A percentile compares a stretch with the other conserved stretches of the same genome.
Conservation (phyloP, 2,329 filamentous ascomycete genomes). For the Lachnellula hyalina region DNA sequence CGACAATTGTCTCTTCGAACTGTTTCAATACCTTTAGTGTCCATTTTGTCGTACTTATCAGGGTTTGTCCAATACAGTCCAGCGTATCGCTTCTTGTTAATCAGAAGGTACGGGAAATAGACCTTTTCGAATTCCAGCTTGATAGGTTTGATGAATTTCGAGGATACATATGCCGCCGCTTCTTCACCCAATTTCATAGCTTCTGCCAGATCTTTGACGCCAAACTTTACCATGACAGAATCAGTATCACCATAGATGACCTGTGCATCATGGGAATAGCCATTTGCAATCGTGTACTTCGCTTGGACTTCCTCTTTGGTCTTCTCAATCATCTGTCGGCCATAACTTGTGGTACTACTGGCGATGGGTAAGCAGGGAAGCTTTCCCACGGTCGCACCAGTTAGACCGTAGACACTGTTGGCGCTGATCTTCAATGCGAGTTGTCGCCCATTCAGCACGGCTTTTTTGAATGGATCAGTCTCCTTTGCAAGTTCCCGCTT, state of each 20-base stretch:
- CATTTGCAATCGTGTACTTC: constrained; percentile 86
- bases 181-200: constrained; percentile 96
- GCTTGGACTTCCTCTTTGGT: constrained; percentile 94
- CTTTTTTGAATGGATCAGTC: constrained; percentile 95
- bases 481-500: constrained; percentile 85
- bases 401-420: constrained; percentile 96
- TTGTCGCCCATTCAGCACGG: constrained; percentile 94
- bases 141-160: constrained; percentile 93
- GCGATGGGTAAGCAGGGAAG: constrained; percentile 92
- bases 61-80: constrained; percentile 96
- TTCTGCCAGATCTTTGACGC: constrained; percentile 76
- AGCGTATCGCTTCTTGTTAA: constrained; percentile 99
- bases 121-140: constrained; percentile 99
- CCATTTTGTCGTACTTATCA: constrained; percentile 98
- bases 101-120: constrained; percentile 94
- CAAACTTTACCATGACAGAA: constrained; percentile 99
- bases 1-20: constrained; percentile 95
- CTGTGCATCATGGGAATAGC: constrained; percentile 88
- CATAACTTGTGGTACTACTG: constrained; percentile 94
- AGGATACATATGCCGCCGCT: constrained; percentile 80
- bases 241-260: constrained; percentile 99
- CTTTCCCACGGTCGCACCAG: constrained; percentile 92
- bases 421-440: constrained; percentile 93
- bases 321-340: constrained; percentile 97
- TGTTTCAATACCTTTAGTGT: constrained; percentile 98